Evolutionary conservation across 768 basidiomycete species (phyloP), one percentile per base, ranked within the genome.

Genomic region (Leccinum rimulosum): DNA sequence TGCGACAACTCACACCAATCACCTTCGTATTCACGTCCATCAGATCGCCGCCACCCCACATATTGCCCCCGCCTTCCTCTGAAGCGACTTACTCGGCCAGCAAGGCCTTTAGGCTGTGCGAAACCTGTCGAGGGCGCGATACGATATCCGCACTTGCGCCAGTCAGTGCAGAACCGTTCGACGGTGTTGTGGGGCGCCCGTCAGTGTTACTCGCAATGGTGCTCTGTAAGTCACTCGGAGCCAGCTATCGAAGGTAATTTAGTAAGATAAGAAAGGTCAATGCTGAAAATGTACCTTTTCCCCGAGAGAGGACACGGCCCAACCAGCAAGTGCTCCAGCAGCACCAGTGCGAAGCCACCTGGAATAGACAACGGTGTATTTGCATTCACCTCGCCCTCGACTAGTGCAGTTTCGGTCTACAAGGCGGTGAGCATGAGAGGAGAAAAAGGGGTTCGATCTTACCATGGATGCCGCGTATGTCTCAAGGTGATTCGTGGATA

Each of bases 251-350:
- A 54, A 57, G 31, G 22, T 22, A 43, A 12, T 31, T 10, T 31
- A 19, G 10, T 52, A 4, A 57, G 33, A n/a, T 15, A 12, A 15
- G 19, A 43, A 22, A 12, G 1, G 7, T 40, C 14, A 1, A 30
- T 3, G 2, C 19, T 12, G 22, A 50, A 12, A 5, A 14, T 56
- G 75, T 55, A 90, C 91, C 79, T 89, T 91, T 75, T 86, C 94
- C 28, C 90, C 87, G 0, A 98, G 67, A 0, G 91, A 94, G 4
- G 93, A 90, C 47, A 98, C 93, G 2, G 96, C 96, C 96, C 96
- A 98, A 6, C 95, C 93, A 14, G 96, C 95, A 3, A 99, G 76
- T 17, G 88, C 90, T 8, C 91, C 89, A 17, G 95, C 96, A 3
- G 95, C 95, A 0, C 94, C 95, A 0, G 94, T 50, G 62, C 66